Evolutionary conservation across 2,329 filamentous ascomycete genomes (phyloP).

Genomic region (Cladophialophora carrionii): DNA sequence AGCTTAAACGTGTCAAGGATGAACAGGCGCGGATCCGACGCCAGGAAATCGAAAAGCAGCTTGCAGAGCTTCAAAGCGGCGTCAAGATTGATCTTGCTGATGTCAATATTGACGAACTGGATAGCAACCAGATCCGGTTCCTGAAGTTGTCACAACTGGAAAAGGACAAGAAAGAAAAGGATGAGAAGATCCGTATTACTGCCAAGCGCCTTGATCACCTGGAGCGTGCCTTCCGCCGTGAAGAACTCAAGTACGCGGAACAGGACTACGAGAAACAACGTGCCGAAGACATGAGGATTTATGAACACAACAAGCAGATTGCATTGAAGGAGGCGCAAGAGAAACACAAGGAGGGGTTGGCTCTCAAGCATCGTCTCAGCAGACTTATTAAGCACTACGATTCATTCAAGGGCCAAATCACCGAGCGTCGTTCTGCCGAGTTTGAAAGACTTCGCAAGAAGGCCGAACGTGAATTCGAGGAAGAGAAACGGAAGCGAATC

Average conservation of each 20-base stretch:
- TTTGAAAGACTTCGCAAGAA: constrained; percentile 92
- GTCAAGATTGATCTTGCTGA: constrained; percentile 79
- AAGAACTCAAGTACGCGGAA: constrained; percentile 88
- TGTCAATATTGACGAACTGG: constrained; percentile 77
- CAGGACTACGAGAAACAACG: constrained; percentile 84
- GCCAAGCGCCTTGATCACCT: constrained; percentile 96
- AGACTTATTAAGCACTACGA: constrained; percentile 85
- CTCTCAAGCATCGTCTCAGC: constrained; percentile 88
- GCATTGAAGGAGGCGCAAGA: constrained; percentile 77
- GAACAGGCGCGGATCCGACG: constrained; percentile 88
- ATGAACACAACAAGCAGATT: constrained; percentile 76
- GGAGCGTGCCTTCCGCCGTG: constrained; percentile 93
- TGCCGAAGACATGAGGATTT: constrained; percentile 74
- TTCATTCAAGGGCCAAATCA: constrained; percentile 77
- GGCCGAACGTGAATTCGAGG: constrained; percentile 90
- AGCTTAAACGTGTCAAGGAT: constrained; percentile 80
- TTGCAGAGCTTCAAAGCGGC: constrained; percentile 86
- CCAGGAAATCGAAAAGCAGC: constrained; percentile 90
- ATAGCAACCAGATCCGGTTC: constrained; percentile 85
- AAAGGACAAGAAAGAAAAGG: constrained; percentile 96
- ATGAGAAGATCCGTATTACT: constrained; percentile 85
- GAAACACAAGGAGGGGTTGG: constrained; percentile 90
- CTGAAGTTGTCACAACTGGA: constrained; percentile 96
- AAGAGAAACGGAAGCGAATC: constrained; percentile 82
- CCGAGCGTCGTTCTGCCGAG: constrained; percentile 86